Percentiles rank a stretch among this genome's conserved stretches.
Evolutionary conservation across 169 alveolate genomes (phyloP).

Genomic region (Sarcocystis neurona): DNA sequence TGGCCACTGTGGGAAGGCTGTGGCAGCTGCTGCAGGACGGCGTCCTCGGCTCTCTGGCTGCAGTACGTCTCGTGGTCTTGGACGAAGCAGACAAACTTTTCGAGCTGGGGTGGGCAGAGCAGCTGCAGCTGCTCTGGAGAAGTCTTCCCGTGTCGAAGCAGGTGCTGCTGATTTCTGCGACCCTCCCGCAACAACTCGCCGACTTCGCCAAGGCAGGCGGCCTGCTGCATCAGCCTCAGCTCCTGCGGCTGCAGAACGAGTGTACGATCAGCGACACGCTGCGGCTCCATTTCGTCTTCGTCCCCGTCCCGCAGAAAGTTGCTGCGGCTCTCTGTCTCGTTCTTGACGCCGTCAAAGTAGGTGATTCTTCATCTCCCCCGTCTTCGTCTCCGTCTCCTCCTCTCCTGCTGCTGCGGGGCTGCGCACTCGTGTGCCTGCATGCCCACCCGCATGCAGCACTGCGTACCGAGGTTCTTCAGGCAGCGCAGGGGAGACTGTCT

Average conservation of each 20-base stretch:
- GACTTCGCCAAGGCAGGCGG: conserved; percentile 86
- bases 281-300: conserved; percentile 71
- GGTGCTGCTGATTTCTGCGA: conserved; percentile 90
- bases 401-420: too few species aligned
- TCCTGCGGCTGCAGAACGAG: conserved; percentile 88
- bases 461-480: too few species aligned
- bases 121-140: conserved; percentile 83
- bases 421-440: too few species aligned
- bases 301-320: conserved; percentile 37
- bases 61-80: conserved; percentile 84
- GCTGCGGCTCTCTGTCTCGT: conserved; percentile 11
- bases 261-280: conserved; percentile 78
- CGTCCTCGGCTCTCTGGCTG: conserved; percentile 76
- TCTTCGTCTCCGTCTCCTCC: too few species aligned
- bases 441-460: too few species aligned
- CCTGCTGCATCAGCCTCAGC: conserved; percentile 86
- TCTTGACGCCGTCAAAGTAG: not conserved
- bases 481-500: too few species aligned
- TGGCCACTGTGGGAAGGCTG: conserved; percentile 71
- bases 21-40: conserved; percentile 87
- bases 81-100: conserved; percentile 95
- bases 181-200: conserved; percentile 87
- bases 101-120: conserved; percentile 91
- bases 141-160: conserved; percentile 82
- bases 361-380: too few species aligned